Evolutionary conservation across 2,329 filamentous ascomycete species (phyloP).

Genomic region (Thelonectria discophora): DNA sequence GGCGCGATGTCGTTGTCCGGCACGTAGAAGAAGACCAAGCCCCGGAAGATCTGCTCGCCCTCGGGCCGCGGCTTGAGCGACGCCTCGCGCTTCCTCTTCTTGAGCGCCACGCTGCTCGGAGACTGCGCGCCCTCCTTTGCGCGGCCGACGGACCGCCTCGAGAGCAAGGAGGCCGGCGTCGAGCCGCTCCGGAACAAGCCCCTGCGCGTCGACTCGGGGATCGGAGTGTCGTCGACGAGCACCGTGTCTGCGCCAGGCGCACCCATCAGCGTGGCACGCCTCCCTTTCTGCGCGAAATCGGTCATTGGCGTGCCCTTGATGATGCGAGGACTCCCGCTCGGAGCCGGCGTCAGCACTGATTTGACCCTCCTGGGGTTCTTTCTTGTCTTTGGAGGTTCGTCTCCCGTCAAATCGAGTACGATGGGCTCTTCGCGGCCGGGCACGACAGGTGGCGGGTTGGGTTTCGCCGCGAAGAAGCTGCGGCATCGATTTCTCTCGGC

Average conservation of each 20-base stretch:
- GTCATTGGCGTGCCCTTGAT: conserved; percentile 46
- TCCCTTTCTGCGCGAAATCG: conserved; percentile 32
- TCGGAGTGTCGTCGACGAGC: conserved; percentile 42
- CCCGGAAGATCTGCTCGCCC: conserved; percentile 66
- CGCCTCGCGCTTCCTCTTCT: conserved; percentile 58
- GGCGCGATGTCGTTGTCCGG: conserved; percentile 80
- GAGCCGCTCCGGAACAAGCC: conserved; percentile 42
- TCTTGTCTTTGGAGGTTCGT: conserved; percentile 26
- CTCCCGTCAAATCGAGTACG: conserved; percentile 29
- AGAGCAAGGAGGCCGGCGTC: conserved; percentile 42
- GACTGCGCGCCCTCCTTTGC: conserved; percentile 39
- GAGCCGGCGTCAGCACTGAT: conserved; percentile 30
- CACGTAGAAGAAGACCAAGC: conserved; percentile 77
- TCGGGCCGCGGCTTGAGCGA: conserved; percentile 59
- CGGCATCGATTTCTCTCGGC: conserved; percentile 44
- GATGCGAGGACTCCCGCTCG: conserved; percentile 21
- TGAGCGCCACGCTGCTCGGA: conserved; percentile 40
- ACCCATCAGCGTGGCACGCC: conserved; percentile 30
- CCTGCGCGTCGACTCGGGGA: conserved; percentile 40
- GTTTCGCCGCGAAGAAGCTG: conserved; percentile 41
- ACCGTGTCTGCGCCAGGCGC: conserved; percentile 31
- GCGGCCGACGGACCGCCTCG: conserved; percentile 22
- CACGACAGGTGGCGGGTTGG: conserved; percentile 7
- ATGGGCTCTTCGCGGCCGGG: conserved; percentile 15
- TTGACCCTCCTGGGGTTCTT: conserved; percentile 33